These are phyloP conservation scores for Trichoderma cornu-damae DNA, from an alignment of 2,329 filamentous ascomycete genomes.

Conservation along the genomic window DNA sequence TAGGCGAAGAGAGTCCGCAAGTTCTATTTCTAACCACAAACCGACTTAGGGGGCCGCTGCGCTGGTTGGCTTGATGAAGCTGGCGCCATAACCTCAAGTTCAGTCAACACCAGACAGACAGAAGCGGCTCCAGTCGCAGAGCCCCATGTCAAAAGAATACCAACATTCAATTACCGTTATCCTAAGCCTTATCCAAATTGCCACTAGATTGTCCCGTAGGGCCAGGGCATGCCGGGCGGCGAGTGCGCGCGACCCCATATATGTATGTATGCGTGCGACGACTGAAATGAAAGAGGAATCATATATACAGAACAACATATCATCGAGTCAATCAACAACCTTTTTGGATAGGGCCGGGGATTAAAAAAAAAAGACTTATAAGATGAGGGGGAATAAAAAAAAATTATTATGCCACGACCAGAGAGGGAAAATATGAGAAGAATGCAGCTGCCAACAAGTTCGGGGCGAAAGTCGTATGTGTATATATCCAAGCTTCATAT, in stretches of 20 bases:
- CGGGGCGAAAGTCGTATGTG: not conserved
- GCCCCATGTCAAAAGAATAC: not conserved
- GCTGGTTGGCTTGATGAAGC: no score
- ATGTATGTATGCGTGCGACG: not conserved
- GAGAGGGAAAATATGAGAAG: not conserved
- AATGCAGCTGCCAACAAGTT: not conserved
- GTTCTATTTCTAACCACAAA: no score
- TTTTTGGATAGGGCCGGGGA: not conserved
- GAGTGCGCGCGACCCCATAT: not conserved
- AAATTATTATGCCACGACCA: not conserved
- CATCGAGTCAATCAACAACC: not conserved
- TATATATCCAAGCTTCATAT: constrained; percentile 4
- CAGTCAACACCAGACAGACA: not conserved
- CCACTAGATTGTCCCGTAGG: not conserved
- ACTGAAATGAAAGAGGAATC: not conserved
- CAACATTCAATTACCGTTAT: constrained; percentile 10
- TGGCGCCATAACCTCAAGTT: no score
- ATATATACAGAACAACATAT: constrained; percentile 10
- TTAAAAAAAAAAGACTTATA: not conserved
- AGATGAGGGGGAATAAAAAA: no score
- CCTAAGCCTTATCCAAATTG: constrained; percentile 1
- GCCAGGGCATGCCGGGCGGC: not conserved
- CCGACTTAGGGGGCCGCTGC: no score
- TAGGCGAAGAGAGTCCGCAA: no score
- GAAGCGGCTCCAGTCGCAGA: not conserved